Evolutionary conservation across 2,329 filamentous ascomycete genomes (phyloP).

Genomic region (Cladosporium sphaerospermum): DNA sequence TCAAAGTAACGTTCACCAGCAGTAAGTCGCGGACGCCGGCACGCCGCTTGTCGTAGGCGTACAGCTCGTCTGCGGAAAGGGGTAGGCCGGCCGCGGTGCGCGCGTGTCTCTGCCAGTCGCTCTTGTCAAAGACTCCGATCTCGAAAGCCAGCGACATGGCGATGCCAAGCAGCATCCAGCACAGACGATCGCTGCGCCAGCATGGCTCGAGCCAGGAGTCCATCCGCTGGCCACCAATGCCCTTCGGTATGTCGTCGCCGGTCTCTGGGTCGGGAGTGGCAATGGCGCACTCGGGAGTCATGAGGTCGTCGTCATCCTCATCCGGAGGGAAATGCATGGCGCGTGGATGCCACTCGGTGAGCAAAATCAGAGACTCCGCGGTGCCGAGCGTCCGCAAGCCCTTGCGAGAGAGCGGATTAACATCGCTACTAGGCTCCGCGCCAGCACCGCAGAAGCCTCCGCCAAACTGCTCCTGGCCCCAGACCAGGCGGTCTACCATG

Average conservation of each 20-base stretch:
- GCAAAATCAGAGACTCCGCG: slow-evolving; percentile 85
- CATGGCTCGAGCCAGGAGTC: slow-evolving; percentile 96
- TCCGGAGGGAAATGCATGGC: slow-evolving; percentile 84
- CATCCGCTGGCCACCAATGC: slow-evolving; percentile 76
- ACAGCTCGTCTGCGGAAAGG: slow-evolving; percentile 53
- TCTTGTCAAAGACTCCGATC: slow-evolving; percentile 89
- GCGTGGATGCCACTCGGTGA: slow-evolving; percentile 95
- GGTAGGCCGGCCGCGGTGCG: slow-evolving; percentile 35
- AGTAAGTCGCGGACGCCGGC: slow-evolving; percentile 79
- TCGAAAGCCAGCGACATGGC: slow-evolving; percentile 87
- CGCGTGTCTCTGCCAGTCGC: slow-evolving; percentile 54
- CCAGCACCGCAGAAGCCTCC: slow-evolving; percentile 76
- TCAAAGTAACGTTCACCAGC: slow-evolving; percentile 84
- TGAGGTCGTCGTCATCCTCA: slow-evolving; percentile 58
- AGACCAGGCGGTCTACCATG: slow-evolving; percentile 92
- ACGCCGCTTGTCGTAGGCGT: slow-evolving; percentile 68
- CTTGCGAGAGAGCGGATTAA: slow-evolving; percentile 50
- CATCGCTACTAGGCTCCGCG: slow-evolving; percentile 59
- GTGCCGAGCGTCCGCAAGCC: slow-evolving; percentile 86
- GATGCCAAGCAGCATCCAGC: slow-evolving; percentile 93
- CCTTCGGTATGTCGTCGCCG: slow-evolving; percentile 46
- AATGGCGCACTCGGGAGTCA: slow-evolving; percentile 64
- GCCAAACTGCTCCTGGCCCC: slow-evolving; percentile 93
- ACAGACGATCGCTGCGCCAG: slow-evolving; percentile 87
- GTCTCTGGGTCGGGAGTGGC: slow-evolving; percentile 54